phyloP scores from a whole-genome alignment of 352 stramenopile genomes.

The Phytophthora hybrid region DNA sequence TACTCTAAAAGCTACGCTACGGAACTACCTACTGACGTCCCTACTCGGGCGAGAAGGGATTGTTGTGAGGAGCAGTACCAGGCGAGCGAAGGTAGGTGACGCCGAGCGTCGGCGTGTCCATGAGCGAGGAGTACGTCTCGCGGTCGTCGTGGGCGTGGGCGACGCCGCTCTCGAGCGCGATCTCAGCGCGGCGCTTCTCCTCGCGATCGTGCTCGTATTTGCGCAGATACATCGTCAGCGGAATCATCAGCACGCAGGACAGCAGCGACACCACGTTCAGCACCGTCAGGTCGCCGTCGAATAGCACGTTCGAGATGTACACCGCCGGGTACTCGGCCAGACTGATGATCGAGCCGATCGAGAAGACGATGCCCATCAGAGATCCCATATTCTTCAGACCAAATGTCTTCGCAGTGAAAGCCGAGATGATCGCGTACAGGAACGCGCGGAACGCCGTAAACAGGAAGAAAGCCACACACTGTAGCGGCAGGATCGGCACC shows the following conservation, averaged over 20 bases:
- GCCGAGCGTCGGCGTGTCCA: constrained; percentile 55
- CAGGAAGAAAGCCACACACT: constrained; percentile 78
- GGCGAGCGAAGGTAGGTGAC: constrained; percentile 71
- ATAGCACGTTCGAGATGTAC: constrained; percentile 69
- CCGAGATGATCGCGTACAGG: constrained; percentile 88
- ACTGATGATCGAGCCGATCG: constrained; percentile 74
- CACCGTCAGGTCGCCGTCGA: constrained; percentile 62
- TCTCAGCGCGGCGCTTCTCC: constrained; percentile 43
- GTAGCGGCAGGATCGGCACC: constrained; percentile 67
- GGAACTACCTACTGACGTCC: not conserved
- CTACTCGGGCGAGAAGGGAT: constrained; percentile 41
- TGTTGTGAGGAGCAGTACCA: constrained; percentile 34
- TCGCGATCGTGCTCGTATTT: constrained; percentile 62
- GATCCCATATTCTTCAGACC: constrained; percentile 86
- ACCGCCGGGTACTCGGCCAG: constrained; percentile 85
- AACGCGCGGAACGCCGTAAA: constrained; percentile 89
- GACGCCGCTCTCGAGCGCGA: constrained; percentile 35
- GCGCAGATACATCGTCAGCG: constrained; percentile 63
- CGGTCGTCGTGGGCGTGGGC: constrained; percentile 27
- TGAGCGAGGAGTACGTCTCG: constrained; percentile 52
- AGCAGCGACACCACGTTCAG: constrained; percentile 63
- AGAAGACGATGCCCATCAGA: constrained; percentile 87
- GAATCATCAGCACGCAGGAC: constrained; percentile 65
- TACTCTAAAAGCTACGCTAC: constrained; percentile 1
- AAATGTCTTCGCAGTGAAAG: constrained; percentile 90